Conservation (phyloP, 345 rosid species). For the Dovyalis caffra region DNA sequence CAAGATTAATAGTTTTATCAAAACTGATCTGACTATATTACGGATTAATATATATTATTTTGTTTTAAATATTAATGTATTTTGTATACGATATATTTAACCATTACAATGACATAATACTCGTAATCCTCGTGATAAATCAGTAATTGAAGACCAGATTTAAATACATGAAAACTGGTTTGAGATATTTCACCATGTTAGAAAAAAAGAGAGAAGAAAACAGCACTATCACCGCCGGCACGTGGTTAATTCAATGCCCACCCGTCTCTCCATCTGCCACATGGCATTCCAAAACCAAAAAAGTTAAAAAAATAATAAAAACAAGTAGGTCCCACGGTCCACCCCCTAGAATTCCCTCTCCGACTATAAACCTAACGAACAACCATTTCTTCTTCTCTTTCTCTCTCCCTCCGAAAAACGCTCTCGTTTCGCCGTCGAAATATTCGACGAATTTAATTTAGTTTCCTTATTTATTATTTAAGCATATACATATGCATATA, state of each 20-base stretch:
- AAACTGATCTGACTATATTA: too few relatives aligned
- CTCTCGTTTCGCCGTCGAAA: slow-evolving; percentile 30
- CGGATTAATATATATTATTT: too few relatives aligned
- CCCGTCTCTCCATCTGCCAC: background rate
- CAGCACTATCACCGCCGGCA: background rate
- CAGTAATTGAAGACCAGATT: too few relatives aligned
- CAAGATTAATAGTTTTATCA: too few relatives aligned
- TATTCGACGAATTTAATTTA: slow-evolving; percentile 36
- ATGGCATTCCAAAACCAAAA: background rate
- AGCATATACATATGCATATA: too few relatives aligned
- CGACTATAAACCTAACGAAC: background rate
- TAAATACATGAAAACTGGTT: too few relatives aligned
- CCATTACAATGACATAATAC: too few relatives aligned
- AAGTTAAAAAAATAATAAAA: background rate
- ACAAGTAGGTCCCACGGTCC: slow-evolving; percentile 25
- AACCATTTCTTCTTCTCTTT: background rate
- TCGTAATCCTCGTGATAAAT: too few relatives aligned
- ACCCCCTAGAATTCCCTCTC: background rate
- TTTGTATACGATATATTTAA: too few relatives aligned
- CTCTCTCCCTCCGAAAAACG: slow-evolving; percentile 1
- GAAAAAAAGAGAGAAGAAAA: too few relatives aligned
- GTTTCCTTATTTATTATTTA: slow-evolving; percentile 5
- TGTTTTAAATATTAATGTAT: too few relatives aligned
- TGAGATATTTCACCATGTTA: too few relatives aligned
- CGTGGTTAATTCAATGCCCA: background rate